A percentile compares a stretch with the other conserved stretches of the same genome.
phyloP scores from a whole-genome alignment of 441 rosid genomes.

The Theobroma grandiflorum region DNA sequence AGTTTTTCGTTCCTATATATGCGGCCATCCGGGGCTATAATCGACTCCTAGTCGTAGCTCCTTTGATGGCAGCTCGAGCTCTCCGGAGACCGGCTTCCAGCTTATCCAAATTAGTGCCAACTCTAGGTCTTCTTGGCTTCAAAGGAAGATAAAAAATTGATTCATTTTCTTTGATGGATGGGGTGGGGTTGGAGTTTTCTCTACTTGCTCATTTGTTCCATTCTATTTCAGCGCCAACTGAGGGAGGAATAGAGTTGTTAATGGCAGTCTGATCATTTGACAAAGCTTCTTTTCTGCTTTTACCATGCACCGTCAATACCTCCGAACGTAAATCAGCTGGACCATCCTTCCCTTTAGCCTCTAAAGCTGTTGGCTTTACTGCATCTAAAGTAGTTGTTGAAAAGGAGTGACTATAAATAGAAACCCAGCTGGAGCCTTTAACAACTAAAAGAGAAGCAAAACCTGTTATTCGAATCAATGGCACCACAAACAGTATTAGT shows the following conservation, averaged over 20 bases:
- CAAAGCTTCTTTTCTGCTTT: conserved; percentile 4
- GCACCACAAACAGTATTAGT: conserved; percentile 52
- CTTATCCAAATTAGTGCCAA: conserved; percentile 42
- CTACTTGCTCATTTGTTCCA: neutral
- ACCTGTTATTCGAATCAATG: conserved; percentile 48
- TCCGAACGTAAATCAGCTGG: conserved; percentile 26
- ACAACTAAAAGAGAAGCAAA: conserved; percentile 49
- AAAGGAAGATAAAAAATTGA: conserved; percentile 15
- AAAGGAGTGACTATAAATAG: conserved; percentile 24
- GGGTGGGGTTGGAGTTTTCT: neutral
- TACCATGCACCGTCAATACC: neutral
- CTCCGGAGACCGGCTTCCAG: conserved; percentile 62
- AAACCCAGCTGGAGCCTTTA: conserved; percentile 17
- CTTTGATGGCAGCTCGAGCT: conserved; percentile 64
- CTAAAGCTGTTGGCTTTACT: conserved; percentile 11
- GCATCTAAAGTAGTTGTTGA: neutral
- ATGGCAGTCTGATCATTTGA: neutral
- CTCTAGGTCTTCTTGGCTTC: conserved; percentile 15
- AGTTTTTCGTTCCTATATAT: conserved; percentile 74
- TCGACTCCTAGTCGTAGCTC: conserved; percentile 53
- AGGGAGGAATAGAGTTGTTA: conserved; percentile 28
- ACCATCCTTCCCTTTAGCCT: neutral
- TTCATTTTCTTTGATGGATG: neutral
- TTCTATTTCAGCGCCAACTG: neutral
- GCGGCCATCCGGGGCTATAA: conserved; percentile 68